phyloP scores from a whole-genome alignment of 768 basidiomycete species.

The Melanogaster broomeanus region DNA sequence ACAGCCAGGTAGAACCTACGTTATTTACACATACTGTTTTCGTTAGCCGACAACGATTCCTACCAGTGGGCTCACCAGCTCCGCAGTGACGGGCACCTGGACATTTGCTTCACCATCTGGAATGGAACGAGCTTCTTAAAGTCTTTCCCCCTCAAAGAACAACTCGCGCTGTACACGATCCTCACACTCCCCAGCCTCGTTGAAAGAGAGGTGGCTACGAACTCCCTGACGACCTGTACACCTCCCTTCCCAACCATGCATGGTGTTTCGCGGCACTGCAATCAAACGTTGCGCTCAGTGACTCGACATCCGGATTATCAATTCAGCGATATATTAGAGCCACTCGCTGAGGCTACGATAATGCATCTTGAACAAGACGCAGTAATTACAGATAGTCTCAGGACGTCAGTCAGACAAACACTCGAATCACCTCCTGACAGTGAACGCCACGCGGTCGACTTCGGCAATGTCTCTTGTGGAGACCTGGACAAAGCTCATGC shows the following conservation, averaged over 20 bases:
- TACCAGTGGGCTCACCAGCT: slow-evolving; percentile 3
- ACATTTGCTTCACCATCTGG: neutral
- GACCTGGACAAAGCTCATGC: neutral
- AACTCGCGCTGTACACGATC: slow-evolving; percentile 3
- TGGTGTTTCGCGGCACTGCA: neutral
- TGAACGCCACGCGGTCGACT: neutral
- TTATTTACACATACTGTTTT: slow-evolving; percentile 7
- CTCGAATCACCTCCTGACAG: neutral
- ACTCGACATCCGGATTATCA: neutral
- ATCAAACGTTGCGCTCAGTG: neutral
- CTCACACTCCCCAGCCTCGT: neutral
- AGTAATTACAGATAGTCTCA: neutral
- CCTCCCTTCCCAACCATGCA: slow-evolving; percentile 1
- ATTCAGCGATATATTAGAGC: neutral
- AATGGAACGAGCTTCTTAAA: neutral
- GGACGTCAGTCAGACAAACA: neutral
- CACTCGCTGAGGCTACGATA: neutral
- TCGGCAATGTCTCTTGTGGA: neutral
- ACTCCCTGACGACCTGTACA: neutral
- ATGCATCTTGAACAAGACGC: neutral
- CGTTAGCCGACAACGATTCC: neutral
- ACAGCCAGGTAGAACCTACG: slow-evolving; percentile 1
- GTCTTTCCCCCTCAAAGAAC: slow-evolving; percentile 3
- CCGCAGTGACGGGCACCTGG: slow-evolving; percentile 1
- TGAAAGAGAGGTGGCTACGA: neutral